These are phyloP conservation scores for Laetiporus sulphureus DNA, from an alignment of 1,284 basidiomycete genomes.

Conservation along the genomic window DNA sequence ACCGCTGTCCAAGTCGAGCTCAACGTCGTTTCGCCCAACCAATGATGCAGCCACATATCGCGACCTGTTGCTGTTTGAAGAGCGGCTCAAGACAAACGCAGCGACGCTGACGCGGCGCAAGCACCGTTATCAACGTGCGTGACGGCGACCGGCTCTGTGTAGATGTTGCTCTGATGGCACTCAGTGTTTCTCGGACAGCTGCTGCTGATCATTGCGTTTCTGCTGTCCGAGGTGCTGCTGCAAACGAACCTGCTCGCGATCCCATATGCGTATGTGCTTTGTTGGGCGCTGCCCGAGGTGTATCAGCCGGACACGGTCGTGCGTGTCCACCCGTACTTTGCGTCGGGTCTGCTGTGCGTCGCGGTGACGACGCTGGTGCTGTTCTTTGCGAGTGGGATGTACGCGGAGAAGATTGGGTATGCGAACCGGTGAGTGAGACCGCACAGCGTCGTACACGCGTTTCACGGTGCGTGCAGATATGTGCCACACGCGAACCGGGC, in stretches of 20 bases:
- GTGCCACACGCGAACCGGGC: slow-evolving; percentile 94
- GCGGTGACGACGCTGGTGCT: slow-evolving; percentile 85
- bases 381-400: slow-evolving; percentile 97
- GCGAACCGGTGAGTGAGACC: slow-evolving; percentile 66
- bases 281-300: slow-evolving; percentile 41
- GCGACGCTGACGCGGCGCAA: slow-evolving; percentile 76
- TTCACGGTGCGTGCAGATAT: slow-evolving; percentile 52
- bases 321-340: slow-evolving; percentile 60
- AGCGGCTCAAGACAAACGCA: slow-evolving; percentile 91
- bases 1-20: slow-evolving; percentile 8
- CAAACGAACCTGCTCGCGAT: slow-evolving; percentile 61
- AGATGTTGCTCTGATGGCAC: background rate
- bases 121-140: slow-evolving; percentile 82
- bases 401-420: slow-evolving; percentile 93
- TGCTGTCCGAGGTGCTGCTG: slow-evolving; percentile 70
- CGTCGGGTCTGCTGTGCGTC: slow-evolving; percentile 76
- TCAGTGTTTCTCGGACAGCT: slow-evolving; percentile 76
- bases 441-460: background rate
- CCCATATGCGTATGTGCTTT: slow-evolving; percentile 50
- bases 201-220: slow-evolving; percentile 59
- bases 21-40: slow-evolving; percentile 44
- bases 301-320: slow-evolving; percentile 37
- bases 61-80: slow-evolving; percentile 92
- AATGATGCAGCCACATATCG: slow-evolving; percentile 75
- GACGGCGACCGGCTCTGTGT: no score